phyloP scores from a whole-genome alignment of 768 basidiomycete genomes.

The Suillus placidus region DNA sequence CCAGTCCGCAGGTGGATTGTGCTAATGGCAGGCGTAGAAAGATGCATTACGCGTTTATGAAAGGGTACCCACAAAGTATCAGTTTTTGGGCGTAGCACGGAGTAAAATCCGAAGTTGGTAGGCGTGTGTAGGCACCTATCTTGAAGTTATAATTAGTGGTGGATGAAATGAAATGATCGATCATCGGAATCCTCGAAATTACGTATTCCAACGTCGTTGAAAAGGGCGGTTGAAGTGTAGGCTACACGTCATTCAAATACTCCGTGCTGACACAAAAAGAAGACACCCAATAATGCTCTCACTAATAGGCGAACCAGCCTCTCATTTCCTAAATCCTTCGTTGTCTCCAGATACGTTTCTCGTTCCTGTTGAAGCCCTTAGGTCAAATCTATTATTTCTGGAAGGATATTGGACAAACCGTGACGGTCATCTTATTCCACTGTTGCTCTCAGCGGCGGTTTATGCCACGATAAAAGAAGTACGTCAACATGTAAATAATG shows the following conservation, averaged over 20 bases:
- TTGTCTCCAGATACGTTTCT: constrained; percentile 58
- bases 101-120: neutral
- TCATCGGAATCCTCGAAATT: too few relatives aligned
- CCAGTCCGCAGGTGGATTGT: neutral
- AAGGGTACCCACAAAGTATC: neutral
- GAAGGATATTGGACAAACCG: constrained; percentile 38
- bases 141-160: neutral
- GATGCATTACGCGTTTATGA: neutral
- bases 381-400: constrained; percentile 28
- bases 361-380: constrained; percentile 46
- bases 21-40: neutral
- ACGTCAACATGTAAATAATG: constrained; percentile 50
- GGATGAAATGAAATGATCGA: neutral
- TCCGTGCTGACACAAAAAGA: too few relatives aligned
- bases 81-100: neutral
- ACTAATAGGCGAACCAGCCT: constrained; percentile 59
- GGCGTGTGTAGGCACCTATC: neutral
- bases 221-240: too few relatives aligned
- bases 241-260: too few relatives aligned
- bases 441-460: constrained; percentile 51
- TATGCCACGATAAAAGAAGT: constrained; percentile 55
- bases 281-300: neutral
- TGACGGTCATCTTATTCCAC: constrained; percentile 53
- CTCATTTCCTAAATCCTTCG: constrained; percentile 62
- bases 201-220: too few relatives aligned